Evolutionary conservation across 2,329 filamentous ascomycete species (phyloP).

Genomic region (Magnaporthiopsis rhizophila): DNA sequence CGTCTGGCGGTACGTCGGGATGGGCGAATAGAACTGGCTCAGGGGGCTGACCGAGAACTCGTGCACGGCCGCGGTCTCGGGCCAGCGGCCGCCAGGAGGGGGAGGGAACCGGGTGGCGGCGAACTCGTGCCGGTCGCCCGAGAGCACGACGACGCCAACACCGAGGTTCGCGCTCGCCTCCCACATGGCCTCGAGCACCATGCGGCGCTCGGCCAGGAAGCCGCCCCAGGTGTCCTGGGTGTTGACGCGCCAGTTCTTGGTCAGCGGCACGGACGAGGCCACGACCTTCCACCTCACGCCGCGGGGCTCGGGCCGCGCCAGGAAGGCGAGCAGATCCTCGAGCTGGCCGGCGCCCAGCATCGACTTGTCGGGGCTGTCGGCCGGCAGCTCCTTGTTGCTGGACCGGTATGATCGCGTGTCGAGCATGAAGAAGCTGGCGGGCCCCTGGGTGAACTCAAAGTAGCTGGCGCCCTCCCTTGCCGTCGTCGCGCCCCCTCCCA

Average conservation of each 20-base stretch:
- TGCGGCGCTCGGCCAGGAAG: constrained; percentile 71
- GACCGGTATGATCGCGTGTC: constrained; percentile 87
- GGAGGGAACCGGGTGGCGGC: constrained; percentile 74
- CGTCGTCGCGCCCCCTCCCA: constrained; percentile 19
- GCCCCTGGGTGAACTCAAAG: constrained; percentile 83
- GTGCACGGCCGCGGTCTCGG: constrained; percentile 59
- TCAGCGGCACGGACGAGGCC: constrained; percentile 85
- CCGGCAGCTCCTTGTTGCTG: constrained; percentile 46
- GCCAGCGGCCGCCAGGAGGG: constrained; percentile 52
- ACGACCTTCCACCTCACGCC: constrained; percentile 92
- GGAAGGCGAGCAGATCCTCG: constrained; percentile 68
- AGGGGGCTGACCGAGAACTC: constrained; percentile 90
- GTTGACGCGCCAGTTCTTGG: constrained; percentile 93
- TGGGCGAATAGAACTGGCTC: constrained; percentile 87
- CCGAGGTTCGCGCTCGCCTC: constrained; percentile 61
- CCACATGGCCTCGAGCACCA: constrained; percentile 88
- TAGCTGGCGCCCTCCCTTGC: constrained; percentile 52
- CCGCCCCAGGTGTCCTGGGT: constrained; percentile 90
- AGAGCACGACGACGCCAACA: constrained; percentile 73
- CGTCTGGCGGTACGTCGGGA: constrained; percentile 73
- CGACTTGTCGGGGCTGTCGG: constrained; percentile 60
- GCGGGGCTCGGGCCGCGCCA: constrained; percentile 61
- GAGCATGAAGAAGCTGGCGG: constrained; percentile 88
- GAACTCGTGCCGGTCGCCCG: constrained; percentile 94
- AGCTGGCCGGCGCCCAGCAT: constrained; percentile 82